Evolutionary conservation across 345 rosid genomes (phyloP).

Genomic region (Ceriops tagal): DNA sequence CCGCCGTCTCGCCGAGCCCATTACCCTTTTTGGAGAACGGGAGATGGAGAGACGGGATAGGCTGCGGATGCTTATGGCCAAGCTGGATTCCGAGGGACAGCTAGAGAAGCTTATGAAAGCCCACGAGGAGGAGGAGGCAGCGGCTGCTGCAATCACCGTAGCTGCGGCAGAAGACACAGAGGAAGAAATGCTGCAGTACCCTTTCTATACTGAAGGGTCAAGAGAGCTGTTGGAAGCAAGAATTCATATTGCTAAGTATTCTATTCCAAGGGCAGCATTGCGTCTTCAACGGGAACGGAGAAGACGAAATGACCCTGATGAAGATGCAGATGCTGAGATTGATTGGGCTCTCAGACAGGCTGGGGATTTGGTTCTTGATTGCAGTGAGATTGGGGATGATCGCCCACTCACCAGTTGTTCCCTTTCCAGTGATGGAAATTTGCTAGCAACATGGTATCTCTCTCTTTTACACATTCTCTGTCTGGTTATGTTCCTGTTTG

Average conservation of each 20-base stretch:
- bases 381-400: constrained; percentile 86
- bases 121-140: constrained; percentile 82
- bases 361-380: constrained; percentile 61
- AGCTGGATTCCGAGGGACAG: constrained; percentile 77
- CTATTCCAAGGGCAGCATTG: constrained; percentile 58
- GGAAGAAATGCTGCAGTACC: constrained; percentile 66
- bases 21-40: constrained; percentile 89
- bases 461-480: constrained; percentile 12
- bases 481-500: not conserved
- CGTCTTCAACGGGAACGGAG: constrained; percentile 69
- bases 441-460: constrained; percentile 82
- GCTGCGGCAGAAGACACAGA: constrained; percentile 43
- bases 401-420: constrained; percentile 92
- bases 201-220: constrained; percentile 83
- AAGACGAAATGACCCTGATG: constrained; percentile 88
- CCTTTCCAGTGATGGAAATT: constrained; percentile 69
- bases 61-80: constrained; percentile 79
- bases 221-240: constrained; percentile 69
- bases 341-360: constrained; percentile 71
- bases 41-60: constrained; percentile 98
- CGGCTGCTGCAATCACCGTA: constrained; percentile 29
- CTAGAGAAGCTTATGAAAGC: constrained; percentile 77
- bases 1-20: constrained; percentile 83
- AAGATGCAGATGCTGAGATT: constrained; percentile 79
- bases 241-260: constrained; percentile 67